phyloP scores from a whole-genome alignment of 2,329 filamentous ascomycete species.

The Aureobasidium sp. region DNA sequence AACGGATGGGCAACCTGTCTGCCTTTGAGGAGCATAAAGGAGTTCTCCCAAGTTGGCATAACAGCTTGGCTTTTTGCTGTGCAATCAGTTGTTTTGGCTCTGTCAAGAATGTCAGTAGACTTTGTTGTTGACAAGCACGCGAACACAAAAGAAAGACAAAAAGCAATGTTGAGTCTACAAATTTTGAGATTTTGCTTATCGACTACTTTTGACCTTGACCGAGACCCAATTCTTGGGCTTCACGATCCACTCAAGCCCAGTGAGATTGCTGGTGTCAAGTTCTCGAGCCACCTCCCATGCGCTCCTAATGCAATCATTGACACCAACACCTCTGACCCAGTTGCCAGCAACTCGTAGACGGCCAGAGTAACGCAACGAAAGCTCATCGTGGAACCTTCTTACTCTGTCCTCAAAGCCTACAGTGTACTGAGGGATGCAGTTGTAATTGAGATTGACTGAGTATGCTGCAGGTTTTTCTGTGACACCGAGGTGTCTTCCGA shows the following conservation, averaged over 20 bases:
- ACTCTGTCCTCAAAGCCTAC: constrained; percentile 68
- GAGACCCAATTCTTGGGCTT: constrained; percentile 13
- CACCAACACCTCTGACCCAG: constrained; percentile 42
- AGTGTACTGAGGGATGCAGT: constrained; percentile 87
- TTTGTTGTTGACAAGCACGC: not conserved
- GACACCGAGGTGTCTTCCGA: constrained; percentile 70
- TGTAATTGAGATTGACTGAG: constrained; percentile 52
- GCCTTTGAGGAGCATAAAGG: not conserved
- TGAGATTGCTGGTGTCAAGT: constrained; percentile 25
- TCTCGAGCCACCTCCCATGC: constrained; percentile 48
- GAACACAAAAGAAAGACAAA: not conserved
- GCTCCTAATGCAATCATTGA: constrained; percentile 48
- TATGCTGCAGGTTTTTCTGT: constrained; percentile 54
- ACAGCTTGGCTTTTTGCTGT: not conserved
- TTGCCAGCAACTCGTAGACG: constrained; percentile 55
- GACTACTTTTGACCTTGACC: constrained; percentile 10
- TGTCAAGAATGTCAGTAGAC: not conserved
- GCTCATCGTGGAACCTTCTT: constrained; percentile 47
- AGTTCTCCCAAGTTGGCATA: not conserved
- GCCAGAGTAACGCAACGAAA: constrained; percentile 52
- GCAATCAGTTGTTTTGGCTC: not conserved
- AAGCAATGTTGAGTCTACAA: not conserved
- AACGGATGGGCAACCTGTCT: not conserved
- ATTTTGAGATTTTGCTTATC: not conserved
- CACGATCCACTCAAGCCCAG: constrained; percentile 8